Conservation (phyloP, 495 filamentous ascomycete genomes). For the Cudoniella acicularis region DNA sequence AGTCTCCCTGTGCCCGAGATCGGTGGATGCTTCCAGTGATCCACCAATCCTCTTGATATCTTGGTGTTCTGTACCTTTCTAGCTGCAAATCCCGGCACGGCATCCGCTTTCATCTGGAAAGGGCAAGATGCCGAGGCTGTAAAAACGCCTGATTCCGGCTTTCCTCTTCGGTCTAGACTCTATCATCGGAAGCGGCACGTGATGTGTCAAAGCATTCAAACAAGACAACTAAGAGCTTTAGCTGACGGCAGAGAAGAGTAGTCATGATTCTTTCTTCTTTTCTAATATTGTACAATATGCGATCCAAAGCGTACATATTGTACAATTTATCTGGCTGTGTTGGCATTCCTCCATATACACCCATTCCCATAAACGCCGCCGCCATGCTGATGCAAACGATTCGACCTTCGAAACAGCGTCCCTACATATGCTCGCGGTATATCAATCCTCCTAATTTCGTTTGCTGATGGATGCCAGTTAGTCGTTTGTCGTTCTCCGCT, state of each 20-base stretch:
- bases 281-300: background rate
- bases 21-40: background rate
- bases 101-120: background rate
- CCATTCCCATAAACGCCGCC: slow-evolving; percentile 17
- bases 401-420: too few relatives aligned
- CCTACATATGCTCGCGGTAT: too few relatives aligned
- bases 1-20: too few relatives aligned
- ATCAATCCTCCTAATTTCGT: background rate
- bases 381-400: slow-evolving; percentile 19
- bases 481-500: background rate
- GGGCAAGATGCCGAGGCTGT: background rate
- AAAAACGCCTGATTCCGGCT: background rate
- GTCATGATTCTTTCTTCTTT: background rate
- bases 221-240: background rate
- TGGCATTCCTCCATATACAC: slow-evolving; percentile 1
- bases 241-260: background rate
- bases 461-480: background rate
- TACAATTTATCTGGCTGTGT: slow-evolving; percentile 1
- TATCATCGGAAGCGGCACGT: background rate
- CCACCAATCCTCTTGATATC: background rate
- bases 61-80: background rate
- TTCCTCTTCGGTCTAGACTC: background rate
- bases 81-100: background rate
- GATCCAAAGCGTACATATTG: background rate
- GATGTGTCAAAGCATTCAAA: background rate